Base-by-base conservation (phyloP, 441 rosid genomes). In the Isatis lusitanica region DNA sequence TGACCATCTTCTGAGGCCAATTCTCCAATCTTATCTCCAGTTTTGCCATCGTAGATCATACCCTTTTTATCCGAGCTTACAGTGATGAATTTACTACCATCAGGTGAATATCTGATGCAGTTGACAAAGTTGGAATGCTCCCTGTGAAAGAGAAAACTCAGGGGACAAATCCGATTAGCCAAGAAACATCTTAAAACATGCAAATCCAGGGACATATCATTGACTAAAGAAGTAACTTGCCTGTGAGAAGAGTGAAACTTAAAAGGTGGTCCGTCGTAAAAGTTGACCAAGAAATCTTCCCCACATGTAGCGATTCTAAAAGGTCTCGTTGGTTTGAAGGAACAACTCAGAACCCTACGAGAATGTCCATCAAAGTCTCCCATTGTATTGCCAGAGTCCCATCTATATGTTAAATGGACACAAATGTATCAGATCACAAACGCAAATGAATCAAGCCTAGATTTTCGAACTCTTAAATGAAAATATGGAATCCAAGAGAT, bases 331-430 rank as follows among this genome's bases (percentile, higher is more conserved):
- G 95, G 96, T 78, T 94, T 94, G 78, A 92, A 94, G 8, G 91
- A 87, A 79, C 98, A 94, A 73, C 94, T 90, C 50, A 94, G 68
- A 72, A 89, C 97, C 62, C 94, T 80, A 71, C 90, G 90, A 21
- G 98, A 94, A 79, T 92, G 98, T 13, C 97, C 98, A 80, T 91
- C 98, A 63, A 94, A 94, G 76, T 90, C 97, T 28, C 97, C 98
- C 44, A 90, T 96, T 79, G 88, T 94, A 51, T 90, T 87, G 46
- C 94, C 96, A 21, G 97, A 92, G 79, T 92, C 98, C 98, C 98
- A 94, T 90, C 97, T 90, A 63, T 6, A 58, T n/a, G 16, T 10
- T 40, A 6, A 26, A 53, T 21, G 30, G 15, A 68, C 63, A 28
- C 13, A 7, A 1, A 55, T 55, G 61, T 26, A 50, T 36, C 5